Base-by-base conservation (phyloP, 2,329 filamentous ascomycete genomes). In the Aspergillus sp. region DNA sequence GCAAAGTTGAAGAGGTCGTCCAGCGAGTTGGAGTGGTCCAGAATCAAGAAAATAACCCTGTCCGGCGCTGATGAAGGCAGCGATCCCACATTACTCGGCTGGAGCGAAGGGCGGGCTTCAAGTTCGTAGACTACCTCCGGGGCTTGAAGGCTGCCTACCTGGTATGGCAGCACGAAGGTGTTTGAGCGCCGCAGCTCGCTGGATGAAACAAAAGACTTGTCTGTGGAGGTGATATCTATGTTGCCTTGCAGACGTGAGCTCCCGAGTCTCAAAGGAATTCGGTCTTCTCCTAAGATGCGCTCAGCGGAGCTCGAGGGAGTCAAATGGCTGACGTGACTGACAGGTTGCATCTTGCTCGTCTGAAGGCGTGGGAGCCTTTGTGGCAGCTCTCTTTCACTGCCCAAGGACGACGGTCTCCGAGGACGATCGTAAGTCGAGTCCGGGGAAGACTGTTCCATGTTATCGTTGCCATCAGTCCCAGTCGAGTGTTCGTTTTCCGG, bases 1-100 rank as follows among this genome's bases (percentile, higher is more conserved):
- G 71, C 71, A 3, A 68, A 61, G 20, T 65, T 64, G 43, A 74
- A 74, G 0, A 79, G 59, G 45, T 77, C 74, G 20, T 70, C 63
- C 2, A 74, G 56, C 2, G 62, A 64, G 22, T 62, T 53, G 5
- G 74, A 57, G 4, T 56, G 61, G 27, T 62, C 52, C 36, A 78
- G 54, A 8, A 78, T 72, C n/a, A 51, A 47, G 12, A 71, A 47
- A 11, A 76, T 60, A 3, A 76, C 61, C n/a, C 57, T 46, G 39
- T 73, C 67, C 2, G 71, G 68, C 15, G 63, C 53, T 8, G 51
- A 46, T 11, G 53, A 47, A 4, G 66, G 61, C 36, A 70, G 68
- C n/a, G 30, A 15, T 39, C 30, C 24, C 30, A 22, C 14, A 24
- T 42, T 24, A 49, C 50, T 24, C 10, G 24, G 37, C 30, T 45